Evolutionary conservation across 345 rosid species (phyloP), one percentile per base, ranked within the genome.

Genomic region (Salix dunnii): DNA sequence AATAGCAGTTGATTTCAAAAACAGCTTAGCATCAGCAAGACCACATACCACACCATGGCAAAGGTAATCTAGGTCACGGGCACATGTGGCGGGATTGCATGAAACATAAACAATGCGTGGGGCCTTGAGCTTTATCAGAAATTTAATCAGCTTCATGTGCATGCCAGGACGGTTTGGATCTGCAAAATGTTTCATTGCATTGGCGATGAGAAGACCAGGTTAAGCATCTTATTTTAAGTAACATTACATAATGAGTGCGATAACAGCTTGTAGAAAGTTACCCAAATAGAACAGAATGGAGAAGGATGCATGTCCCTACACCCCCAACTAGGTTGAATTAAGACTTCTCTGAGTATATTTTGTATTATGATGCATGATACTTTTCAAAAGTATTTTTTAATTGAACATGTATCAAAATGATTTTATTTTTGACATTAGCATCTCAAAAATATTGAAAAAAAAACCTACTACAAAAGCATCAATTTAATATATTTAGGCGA

Each of bases 81-180:
- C 97, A 70, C 99, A 91, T 0, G 97, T 95, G 35, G 97, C 91
- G 27, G 97, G 97, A 83, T 95, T 93, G 82, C 99, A 95, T 0
- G 99, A 95, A 71, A 95, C 93, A 68, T 93, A 93, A 12, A 95
- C 83, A 43, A 95, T 90, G 73, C 89, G 80, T 4, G 96, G 91
- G 68, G 94, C 90, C 81, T 84, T 90, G 12, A 95, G 92, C 85
- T 91, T 91, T 82, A 90, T 86, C 33, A 95, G 83, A 84, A 88
- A 93, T 78, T 86, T 91, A 65, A 93, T 93, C 90, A 93, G 82
- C 91, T 95, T 95, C 96, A 93, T 78, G 84, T 93, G 99, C 97
- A 95, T 90, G 49, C 97, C 99, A 51, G 99, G 97, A 68, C 99
- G 91, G 82, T 95, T 91, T 27, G 98, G 97, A 88, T 95, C 98